Evolutionary conservation across 1,139 yeast genomes (phyloP).

Genomic region (Magnusiomyces ingens): DNA sequence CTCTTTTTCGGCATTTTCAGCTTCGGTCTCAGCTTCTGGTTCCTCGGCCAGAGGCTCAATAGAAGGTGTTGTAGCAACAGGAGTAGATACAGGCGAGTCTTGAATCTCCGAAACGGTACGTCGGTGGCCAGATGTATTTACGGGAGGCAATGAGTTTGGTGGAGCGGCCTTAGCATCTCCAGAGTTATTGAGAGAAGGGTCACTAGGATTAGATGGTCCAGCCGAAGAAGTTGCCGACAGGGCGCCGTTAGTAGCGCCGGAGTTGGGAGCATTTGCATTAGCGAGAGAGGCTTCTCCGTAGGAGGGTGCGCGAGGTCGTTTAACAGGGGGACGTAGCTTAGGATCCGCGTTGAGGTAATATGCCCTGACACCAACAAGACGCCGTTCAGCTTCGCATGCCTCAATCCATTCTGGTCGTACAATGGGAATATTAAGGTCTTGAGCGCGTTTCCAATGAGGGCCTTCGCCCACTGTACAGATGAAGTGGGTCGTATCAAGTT

Average conservation of each 20-base stretch:
- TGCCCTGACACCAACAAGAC: constrained; percentile 89
- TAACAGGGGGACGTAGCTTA: constrained; percentile 30
- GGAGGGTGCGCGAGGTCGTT: constrained; percentile 26
- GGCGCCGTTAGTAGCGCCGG: background rate
- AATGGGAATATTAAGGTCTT: constrained; percentile 82
- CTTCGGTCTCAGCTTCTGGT: constrained; percentile 11
- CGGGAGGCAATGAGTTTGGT: background rate
- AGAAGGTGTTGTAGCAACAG: background rate
- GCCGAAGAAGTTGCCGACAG: background rate
- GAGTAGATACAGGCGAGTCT: constrained; percentile 9
- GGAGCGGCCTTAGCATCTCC: background rate
- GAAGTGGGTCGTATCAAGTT: constrained; percentile 91
- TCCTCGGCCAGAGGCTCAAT: constrained; percentile 15
- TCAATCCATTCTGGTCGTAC: constrained; percentile 96
- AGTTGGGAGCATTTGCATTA: constrained; percentile 3
- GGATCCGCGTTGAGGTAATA: constrained; percentile 39
- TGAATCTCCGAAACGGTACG: constrained; percentile 15
- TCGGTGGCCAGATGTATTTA: constrained; percentile 6
- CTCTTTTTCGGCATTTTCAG: background rate
- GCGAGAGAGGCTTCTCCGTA: constrained; percentile 17
- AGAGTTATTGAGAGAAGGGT: background rate
- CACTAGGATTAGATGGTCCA: background rate
- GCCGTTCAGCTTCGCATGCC: constrained; percentile 84
- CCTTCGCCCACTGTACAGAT: constrained; percentile 68
- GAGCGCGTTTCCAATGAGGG: constrained; percentile 67